Evolutionary conservation across 2,329 filamentous ascomycete genomes (phyloP).

Genomic region (Aureobasidium sp.): DNA sequence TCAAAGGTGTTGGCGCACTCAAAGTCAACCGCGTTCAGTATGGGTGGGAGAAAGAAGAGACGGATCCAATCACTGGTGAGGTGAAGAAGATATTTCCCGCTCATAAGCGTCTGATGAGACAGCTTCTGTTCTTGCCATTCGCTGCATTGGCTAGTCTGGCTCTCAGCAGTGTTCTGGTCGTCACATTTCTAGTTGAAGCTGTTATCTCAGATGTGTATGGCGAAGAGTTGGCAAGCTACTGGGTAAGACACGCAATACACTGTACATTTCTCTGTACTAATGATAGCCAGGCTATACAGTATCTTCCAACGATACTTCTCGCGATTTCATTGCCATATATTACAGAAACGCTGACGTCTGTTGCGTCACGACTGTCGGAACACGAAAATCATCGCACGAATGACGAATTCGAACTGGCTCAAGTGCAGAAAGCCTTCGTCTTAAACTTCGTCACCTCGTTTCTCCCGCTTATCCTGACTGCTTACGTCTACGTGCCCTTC

Average conservation of each 20-base stretch:
- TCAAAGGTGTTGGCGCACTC: background rate
- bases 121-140: background rate
- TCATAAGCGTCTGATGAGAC: background rate
- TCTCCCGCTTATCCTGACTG: background rate
- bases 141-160: background rate
- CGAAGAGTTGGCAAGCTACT: background rate
- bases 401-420: background rate
- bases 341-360: background rate
- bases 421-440: background rate
- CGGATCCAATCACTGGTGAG: background rate
- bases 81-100: background rate
- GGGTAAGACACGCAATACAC: background rate
- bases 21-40: conserved; percentile 6
- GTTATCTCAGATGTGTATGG: background rate
- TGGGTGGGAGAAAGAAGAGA: background rate
- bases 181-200: background rate
- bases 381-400: conserved; percentile 6
- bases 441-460: background rate
- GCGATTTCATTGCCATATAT: background rate
- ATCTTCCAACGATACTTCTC: background rate
- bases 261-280: background rate
- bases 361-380: background rate
- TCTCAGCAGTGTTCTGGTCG: background rate
- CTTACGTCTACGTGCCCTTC: background rate
- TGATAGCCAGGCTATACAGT: background rate